Evolutionary conservation across 345 rosid species (phyloP), one percentile per base, ranked within the genome.

Genomic region (Salix brachista): DNA sequence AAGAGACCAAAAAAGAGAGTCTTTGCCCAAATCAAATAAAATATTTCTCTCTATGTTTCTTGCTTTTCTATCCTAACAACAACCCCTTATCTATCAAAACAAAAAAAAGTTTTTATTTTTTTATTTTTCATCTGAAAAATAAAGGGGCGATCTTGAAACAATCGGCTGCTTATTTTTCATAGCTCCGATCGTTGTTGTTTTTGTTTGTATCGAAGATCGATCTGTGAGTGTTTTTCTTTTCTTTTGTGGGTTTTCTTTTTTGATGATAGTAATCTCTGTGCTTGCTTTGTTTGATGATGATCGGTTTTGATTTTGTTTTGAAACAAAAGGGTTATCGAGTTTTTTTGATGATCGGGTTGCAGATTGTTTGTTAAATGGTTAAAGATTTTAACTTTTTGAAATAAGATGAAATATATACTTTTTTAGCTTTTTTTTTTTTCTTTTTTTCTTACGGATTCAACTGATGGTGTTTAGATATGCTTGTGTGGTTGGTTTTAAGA

Each of bases 161-260:
- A 72, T 39, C 77, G 77, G 48, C 44, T 60, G 73, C 60, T 39
- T 60, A 7, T 23, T 21, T 36, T 30, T 58, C 11, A 13, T 8
- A 56, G 34, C 62, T 56, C 61, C 89, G 90, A 90, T 90, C 91
- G 60, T 85, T 82, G 26, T 58, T 68, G 19, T 21, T 84, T 48
- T 74, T 71, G 62, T 69, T 48, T 42, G 66, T 18, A 60, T 21
- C 67, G 77, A 81, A 80, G 86, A 83, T 86, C 92, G 87, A 88
- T 89, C 89, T 76, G 88, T 83, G 75, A 84, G 92, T 88, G 4
- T n/a, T 68, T 73, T 79, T 70, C 26, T 54, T 50, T 70, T 76
- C 54, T 72, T 37, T 36, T 75, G 48, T 76, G 17, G 25, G 39
- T 37, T 81, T 65, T 26, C 44, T 2, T 39, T 69, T 13, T 28